A percentile compares a stretch with the other conserved stretches of the same genome.
Evolutionary conservation across 352 stramenopile species (phyloP).

Genomic region (Phytophthora sansomeana): DNA sequence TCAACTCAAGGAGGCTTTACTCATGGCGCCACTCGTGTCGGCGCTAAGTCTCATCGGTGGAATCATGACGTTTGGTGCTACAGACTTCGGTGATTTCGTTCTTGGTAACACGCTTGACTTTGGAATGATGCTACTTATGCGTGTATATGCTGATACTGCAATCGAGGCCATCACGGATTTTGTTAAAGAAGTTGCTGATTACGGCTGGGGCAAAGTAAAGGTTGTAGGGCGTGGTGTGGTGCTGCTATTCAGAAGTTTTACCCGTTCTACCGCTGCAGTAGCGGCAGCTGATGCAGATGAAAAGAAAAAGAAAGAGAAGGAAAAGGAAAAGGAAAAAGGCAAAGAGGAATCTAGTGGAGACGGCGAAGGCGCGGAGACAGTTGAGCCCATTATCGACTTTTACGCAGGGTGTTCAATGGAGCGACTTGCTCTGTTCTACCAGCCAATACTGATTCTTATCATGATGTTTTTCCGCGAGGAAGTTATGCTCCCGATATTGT

Average conservation of each 20-base stretch:
- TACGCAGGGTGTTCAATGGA: constrained; percentile 94
- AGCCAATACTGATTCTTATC: constrained; percentile 94
- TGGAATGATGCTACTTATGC: constrained; percentile 94
- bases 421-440: constrained; percentile 93
- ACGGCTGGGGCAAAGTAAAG: constrained; percentile 52
- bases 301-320: constrained; percentile 49
- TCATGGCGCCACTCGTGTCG: constrained; percentile 92
- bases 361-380: constrained; percentile 87
- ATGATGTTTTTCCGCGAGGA: constrained; percentile 96
- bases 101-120: constrained; percentile 95
- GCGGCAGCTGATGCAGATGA: constrained; percentile 14
- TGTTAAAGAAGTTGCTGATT: constrained; percentile 47
- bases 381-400: constrained; percentile 97
- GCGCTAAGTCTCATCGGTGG: constrained; percentile 90
- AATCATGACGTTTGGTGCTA: constrained; percentile 95
- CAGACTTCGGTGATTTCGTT: constrained; percentile 97
- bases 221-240: constrained; percentile 36
- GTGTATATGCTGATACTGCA: constrained; percentile 91
- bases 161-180: constrained; percentile 85
- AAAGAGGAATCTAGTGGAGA: constrained; percentile 49
- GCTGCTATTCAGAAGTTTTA: constrained; percentile 62
- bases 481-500: constrained; percentile 93
- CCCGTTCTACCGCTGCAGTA: constrained; percentile 47
- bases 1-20: constrained; percentile 91
- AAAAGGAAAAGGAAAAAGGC: constrained; percentile 44